phyloP scores from a whole-genome alignment of 257 asterid species.

The Mitragyna speciosa region DNA sequence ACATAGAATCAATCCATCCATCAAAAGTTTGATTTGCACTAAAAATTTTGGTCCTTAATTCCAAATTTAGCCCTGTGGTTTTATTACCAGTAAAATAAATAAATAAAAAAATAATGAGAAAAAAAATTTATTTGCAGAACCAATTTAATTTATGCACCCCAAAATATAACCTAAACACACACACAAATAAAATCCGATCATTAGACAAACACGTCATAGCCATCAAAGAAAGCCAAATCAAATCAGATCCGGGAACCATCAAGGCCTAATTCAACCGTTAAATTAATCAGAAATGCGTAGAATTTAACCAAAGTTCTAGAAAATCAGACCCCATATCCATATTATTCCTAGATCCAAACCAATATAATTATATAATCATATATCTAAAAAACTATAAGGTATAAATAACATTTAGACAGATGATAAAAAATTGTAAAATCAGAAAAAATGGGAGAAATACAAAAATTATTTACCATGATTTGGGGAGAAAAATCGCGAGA shows the following conservation, averaged over 20 bases:
- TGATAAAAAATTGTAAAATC: not conserved
- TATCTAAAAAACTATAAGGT: not conserved
- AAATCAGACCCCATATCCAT: not conserved
- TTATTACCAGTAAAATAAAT: not conserved
- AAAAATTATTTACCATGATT: constrained; percentile 29
- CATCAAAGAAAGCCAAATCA: constrained; percentile 9
- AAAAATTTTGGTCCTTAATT: not conserved
- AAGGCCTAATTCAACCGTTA: not conserved
- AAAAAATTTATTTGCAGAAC: not conserved
- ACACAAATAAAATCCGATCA: not conserved
- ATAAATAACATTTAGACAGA: not conserved
- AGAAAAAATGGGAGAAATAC: not conserved
- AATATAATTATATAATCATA: no score
- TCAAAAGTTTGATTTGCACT: not conserved
- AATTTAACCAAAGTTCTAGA: not conserved
- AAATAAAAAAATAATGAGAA: no score
- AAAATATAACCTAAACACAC: not conserved
- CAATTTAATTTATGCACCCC: not conserved
- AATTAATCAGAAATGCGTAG: not conserved
- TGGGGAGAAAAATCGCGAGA: constrained; percentile 7
- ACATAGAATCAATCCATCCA: not conserved
- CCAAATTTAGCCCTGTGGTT: not conserved
- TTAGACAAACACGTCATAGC: not conserved
- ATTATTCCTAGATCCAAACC: constrained; percentile 9
- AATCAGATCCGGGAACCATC: constrained; percentile 24